A percentile compares a stretch with the other conserved stretches of the same genome.
Evolutionary conservation across 1,284 basidiomycete genomes (phyloP).

Genomic region (Ceratobasidium theobromae): DNA sequence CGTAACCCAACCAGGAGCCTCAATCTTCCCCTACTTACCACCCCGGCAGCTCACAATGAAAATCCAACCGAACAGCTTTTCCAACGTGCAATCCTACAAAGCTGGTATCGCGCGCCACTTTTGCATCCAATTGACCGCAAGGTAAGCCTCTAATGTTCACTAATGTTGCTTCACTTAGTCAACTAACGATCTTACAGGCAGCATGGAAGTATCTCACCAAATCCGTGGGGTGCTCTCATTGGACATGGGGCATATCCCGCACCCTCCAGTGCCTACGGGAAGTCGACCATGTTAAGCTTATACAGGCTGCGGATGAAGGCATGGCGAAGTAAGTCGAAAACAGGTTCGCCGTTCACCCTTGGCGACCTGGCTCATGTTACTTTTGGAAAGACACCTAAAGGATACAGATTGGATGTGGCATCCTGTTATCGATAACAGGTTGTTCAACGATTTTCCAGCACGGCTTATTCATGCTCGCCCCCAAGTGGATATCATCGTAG

Average conservation of each 20-base stretch:
- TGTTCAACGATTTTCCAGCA: conserved; percentile 54
- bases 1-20: background rate
- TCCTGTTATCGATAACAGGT: conserved; percentile 53
- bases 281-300: conserved; percentile 48
- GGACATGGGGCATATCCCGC: conserved; percentile 4
- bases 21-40: background rate
- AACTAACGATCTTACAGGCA: background rate
- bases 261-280: conserved; percentile 29
- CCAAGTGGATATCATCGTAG: conserved; percentile 58
- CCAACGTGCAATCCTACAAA: conserved; percentile 33
- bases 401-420: conserved; percentile 39
- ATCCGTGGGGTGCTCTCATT: conserved; percentile 9
- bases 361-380: background rate
- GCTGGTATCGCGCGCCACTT: conserved; percentile 33
- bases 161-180: background rate
- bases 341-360: conserved; percentile 37
- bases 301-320: conserved; percentile 48
- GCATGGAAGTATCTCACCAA: conserved; percentile 21
- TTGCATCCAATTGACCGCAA: conserved; percentile 24
- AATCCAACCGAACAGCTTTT: conserved; percentile 26
- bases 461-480: conserved; percentile 46
- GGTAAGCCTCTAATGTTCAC: conserved; percentile 5
- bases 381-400: background rate
- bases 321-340: conserved; percentile 36
- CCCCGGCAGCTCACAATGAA: background rate